A percentile compares a stretch with the other conserved stretches of the same genome.
Evolutionary conservation across 2,329 filamentous ascomycete species (phyloP).

Genomic region (Ascochyta lentis): DNA sequence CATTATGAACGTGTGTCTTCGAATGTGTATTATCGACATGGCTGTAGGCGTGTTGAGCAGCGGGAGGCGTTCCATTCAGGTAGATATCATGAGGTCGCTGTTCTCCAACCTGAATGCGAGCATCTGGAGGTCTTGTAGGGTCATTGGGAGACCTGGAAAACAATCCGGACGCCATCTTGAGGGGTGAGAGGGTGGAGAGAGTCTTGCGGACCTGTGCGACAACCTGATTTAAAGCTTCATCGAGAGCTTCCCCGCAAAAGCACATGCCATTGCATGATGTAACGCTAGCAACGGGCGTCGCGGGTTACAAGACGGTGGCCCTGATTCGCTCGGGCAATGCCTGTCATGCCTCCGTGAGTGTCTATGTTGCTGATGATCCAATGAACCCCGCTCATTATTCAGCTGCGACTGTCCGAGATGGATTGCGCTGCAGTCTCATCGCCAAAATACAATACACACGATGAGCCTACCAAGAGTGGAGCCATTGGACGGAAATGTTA

Average conservation of each 20-base stretch:
- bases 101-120: slow-evolving; percentile 42
- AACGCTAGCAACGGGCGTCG: slow-evolving; percentile 16
- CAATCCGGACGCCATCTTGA: slow-evolving; percentile 16
- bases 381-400: slow-evolving; percentile 18
- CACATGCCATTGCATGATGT: slow-evolving; percentile 21
- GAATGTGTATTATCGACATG: slow-evolving; percentile 42
- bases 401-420: background rate
- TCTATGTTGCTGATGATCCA: slow-evolving; percentile 9
- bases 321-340: slow-evolving; percentile 14
- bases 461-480: background rate
- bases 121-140: slow-evolving; percentile 32
- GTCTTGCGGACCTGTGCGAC: background rate
- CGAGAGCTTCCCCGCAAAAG: slow-evolving; percentile 18
- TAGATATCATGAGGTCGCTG: slow-evolving; percentile 44
- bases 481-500: background rate
- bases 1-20: slow-evolving; percentile 39
- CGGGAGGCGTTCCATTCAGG: slow-evolving; percentile 31
- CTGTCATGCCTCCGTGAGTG: slow-evolving; percentile 14
- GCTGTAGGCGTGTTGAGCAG: slow-evolving; percentile 17
- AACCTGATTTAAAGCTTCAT: slow-evolving; percentile 11
- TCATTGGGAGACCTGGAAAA: slow-evolving; percentile 9
- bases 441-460: background rate
- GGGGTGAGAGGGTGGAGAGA: background rate
- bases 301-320: background rate
- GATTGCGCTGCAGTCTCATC: background rate